Percentiles rank a stretch among this genome's conserved stretches.
Evolutionary conservation across 768 basidiomycete genomes (phyloP).

Genomic region (Tulasnella sp.): DNA sequence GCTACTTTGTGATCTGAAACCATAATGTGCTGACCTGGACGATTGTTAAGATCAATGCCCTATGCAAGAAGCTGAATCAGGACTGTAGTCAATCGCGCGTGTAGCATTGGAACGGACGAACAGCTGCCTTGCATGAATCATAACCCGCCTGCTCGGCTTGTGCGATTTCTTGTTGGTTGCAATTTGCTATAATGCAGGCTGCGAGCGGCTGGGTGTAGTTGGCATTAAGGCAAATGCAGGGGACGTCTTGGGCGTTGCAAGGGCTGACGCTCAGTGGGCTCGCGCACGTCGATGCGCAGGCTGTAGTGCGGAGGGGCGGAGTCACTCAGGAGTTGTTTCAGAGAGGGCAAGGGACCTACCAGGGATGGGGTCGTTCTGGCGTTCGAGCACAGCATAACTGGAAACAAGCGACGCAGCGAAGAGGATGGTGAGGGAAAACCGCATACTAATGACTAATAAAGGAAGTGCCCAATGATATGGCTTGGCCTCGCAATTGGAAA

Average conservation of each 20-base stretch:
- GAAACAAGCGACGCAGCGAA: too few relatives aligned
- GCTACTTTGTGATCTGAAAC: too few relatives aligned
- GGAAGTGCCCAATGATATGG: too few relatives aligned
- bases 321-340: too few relatives aligned
- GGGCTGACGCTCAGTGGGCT: not conserved
- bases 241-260: not conserved
- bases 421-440: too few relatives aligned
- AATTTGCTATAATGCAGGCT: not conserved
- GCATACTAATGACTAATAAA: too few relatives aligned
- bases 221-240: not conserved
- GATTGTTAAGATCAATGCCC: not conserved
- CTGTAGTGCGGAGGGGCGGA: too few relatives aligned
- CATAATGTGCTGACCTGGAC: not conserved
- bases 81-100: not conserved
- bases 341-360: too few relatives aligned
- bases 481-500: too few relatives aligned
- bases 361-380: too few relatives aligned
- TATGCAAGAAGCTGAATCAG: not conserved
- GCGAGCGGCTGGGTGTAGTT: not conserved
- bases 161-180: not conserved
- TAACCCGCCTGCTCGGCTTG: not conserved
- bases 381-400: too few relatives aligned
- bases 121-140: not conserved
- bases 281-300: too few relatives aligned
- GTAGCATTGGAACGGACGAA: not conserved